These are phyloP conservation scores for Trichocomaceae sp. DNA, from an alignment of 2,329 filamentous ascomycete genomes.

Conservation along the genomic window DNA sequence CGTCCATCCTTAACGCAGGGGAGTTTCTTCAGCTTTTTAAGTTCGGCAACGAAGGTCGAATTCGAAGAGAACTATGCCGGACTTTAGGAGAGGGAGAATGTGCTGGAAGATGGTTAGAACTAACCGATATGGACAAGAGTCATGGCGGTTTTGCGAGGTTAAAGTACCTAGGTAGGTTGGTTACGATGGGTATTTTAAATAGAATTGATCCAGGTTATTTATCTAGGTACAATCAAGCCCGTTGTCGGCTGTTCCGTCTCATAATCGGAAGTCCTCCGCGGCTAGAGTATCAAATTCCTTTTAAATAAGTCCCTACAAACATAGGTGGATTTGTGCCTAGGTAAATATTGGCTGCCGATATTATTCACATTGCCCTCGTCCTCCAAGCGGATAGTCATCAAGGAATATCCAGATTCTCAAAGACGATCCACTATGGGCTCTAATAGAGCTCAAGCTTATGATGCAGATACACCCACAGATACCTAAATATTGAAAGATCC, in stretches of 20 bases:
- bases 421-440: too few relatives aligned
- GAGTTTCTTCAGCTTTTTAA: constrained; percentile 5
- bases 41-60: constrained; percentile 2
- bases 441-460: too few relatives aligned
- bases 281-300: not conserved
- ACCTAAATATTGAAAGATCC: too few relatives aligned
- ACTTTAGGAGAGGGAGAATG: constrained; percentile 18
- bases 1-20: constrained; percentile 1
- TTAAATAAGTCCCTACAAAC: too few relatives aligned
- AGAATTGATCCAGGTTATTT: not conserved
- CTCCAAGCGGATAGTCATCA: too few relatives aligned
- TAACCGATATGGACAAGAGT: not conserved
- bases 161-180: not conserved
- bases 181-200: not conserved
- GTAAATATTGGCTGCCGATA: too few relatives aligned
- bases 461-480: too few relatives aligned
- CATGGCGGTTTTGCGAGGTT: not conserved
- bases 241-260: not conserved
- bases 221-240: not conserved
- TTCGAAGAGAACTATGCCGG: not conserved
- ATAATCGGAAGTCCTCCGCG: not conserved
- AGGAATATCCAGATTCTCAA: too few relatives aligned
- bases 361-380: too few relatives aligned
- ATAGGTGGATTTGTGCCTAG: too few relatives aligned
- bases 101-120: not conserved